phyloP scores from a whole-genome alignment of 1,139 yeast species.

The Suhomyces anneliseae region DNA sequence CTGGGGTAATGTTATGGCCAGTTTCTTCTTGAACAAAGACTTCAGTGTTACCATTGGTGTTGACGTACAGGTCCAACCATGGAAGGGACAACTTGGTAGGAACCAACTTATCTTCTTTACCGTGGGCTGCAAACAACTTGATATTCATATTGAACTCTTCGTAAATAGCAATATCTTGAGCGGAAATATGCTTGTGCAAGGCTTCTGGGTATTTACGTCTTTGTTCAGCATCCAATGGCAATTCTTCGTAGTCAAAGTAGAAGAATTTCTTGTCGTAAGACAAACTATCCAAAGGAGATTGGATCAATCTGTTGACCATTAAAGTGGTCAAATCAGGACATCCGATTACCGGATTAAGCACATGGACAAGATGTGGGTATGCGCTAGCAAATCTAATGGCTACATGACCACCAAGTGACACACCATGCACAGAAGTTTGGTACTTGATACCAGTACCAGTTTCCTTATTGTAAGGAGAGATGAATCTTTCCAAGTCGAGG shows the following conservation, averaged over 20 bases:
- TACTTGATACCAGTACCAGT: constrained; percentile 23
- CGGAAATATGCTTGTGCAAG: constrained; percentile 34
- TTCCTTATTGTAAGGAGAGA: constrained; percentile 20
- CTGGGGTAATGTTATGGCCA: constrained; percentile 38
- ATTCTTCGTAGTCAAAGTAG: constrained; percentile 37
- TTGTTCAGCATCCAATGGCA: constrained; percentile 30
- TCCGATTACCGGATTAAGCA: constrained; percentile 50
- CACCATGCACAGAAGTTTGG: constrained; percentile 49
- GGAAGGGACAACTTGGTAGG: constrained; percentile 35
- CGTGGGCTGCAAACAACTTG: constrained; percentile 40
- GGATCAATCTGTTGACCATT: constrained; percentile 39
- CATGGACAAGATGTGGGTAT: constrained; percentile 39
- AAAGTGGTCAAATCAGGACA: constrained; percentile 45
- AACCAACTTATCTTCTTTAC: constrained; percentile 37
- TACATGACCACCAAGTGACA: constrained; percentile 63
- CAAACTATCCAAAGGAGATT: constrained; percentile 16
- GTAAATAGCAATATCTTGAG: constrained; percentile 33
- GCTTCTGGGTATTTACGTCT: constrained; percentile 34
- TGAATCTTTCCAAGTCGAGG: constrained; percentile 34
- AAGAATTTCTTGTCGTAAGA: constrained; percentile 31
- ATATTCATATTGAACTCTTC: constrained; percentile 39
- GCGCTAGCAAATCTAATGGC: constrained; percentile 47
- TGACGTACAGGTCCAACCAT: constrained; percentile 36
- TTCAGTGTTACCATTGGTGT: constrained; percentile 27
- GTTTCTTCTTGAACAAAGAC: constrained; percentile 31